Base-by-base conservation (phyloP, 306 rosid species). In the Vigna angularis region DNA sequence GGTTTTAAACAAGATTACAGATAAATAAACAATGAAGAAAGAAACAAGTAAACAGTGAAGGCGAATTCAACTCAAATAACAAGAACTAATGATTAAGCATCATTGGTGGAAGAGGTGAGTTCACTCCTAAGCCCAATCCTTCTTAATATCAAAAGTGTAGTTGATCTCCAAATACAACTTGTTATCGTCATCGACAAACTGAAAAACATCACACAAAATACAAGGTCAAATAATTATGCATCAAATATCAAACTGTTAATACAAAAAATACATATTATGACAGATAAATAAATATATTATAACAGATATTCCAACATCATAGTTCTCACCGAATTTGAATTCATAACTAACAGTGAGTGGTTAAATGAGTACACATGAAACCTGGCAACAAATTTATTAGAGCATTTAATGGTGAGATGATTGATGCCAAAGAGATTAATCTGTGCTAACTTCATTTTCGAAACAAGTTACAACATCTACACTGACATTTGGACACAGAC, bases 101-200 rank as follows among this genome's bases (percentile, higher is more conserved):
- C 69, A 71, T 51, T 63, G n/a, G 42, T 34, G 40, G 63, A 63
- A 42, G 65, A 62, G 64, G 32, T 70, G 74, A 36, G 53, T 72
- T 80, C 68, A 83, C 53, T 55, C 34, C 38, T 83, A 83, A 16
- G 55, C 82, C 97, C 98, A 93, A 1, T 93, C 94, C 81, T 83
- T 93, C 77, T 87, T 82, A 82, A 91, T 93, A 55, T 93, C 94
- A 66, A 93, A 91, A 30, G 89, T 89, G 90, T 93, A 93, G 85
- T 86, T 91, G 82, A 93, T 91, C 85, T 91, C 97, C 91, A 91
- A 87, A 82, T 91, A 85, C 77, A 86, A 87, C 86, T 89, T 91
- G 81, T 91, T 88, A 82, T 93, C 97, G 53, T 93, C 98, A 17
- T 93, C 98, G 51, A 82, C 85, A 84, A 93, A 91, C 97, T 91